phyloP scores from a whole-genome alignment of 257 asterid genomes.

The Primulina eburnea region DNA sequence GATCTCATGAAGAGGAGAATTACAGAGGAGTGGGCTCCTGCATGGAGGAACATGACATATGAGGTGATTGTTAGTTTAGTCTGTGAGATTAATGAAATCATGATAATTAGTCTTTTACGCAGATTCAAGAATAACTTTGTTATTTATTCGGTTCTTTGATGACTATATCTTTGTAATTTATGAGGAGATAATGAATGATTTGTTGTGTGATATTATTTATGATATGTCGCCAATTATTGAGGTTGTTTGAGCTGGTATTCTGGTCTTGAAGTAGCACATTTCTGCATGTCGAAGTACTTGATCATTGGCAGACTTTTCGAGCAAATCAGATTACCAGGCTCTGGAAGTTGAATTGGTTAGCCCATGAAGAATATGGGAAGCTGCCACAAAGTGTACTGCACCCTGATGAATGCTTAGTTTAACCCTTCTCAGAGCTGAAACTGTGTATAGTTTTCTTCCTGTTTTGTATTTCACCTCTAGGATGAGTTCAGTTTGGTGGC shows the following conservation, averaged over 20 bases:
- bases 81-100: background rate
- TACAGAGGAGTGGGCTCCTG: constrained; percentile 90
- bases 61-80: constrained; percentile 42
- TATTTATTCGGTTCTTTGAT: background rate
- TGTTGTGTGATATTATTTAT: too few relatives aligned
- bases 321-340: background rate
- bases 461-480: background rate
- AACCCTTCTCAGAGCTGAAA: background rate
- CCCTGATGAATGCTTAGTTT: background rate
- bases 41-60: constrained; percentile 78
- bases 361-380: background rate
- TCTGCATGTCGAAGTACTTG: background rate
- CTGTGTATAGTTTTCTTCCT: too few relatives aligned
- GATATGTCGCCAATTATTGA: too few relatives aligned
- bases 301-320: background rate
- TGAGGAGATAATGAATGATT: too few relatives aligned
- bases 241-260: constrained; percentile 5
- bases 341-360: background rate
- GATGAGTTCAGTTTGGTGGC: background rate
- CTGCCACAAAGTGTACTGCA: background rate
- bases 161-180: background rate
- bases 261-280: background rate
- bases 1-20: constrained; percentile 65
- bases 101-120: background rate
- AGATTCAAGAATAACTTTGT: background rate